Percentiles rank a stretch among this genome's conserved stretches.
phyloP scores from a whole-genome alignment of 192 early-diverging fungal species.

The Umbelopsis vinacea region DNA sequence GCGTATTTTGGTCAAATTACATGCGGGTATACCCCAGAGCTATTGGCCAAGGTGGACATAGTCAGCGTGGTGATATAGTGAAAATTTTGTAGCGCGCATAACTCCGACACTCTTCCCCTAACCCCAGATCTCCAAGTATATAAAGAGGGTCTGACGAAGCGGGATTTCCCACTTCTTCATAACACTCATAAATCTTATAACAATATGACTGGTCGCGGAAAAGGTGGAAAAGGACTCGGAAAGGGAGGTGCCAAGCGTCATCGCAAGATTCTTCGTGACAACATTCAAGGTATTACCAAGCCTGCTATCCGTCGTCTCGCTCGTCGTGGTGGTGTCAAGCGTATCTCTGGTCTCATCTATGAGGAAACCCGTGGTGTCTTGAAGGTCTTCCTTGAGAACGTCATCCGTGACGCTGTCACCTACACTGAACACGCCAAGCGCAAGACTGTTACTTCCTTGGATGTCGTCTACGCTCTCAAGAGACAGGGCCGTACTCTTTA shows the following conservation, averaged over 20 bases:
- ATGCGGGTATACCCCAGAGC: neutral
- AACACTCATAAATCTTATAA: conserved; percentile 6
- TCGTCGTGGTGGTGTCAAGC: conserved; percentile 99
- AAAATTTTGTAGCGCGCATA: conserved; percentile 4
- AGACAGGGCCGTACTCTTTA: conserved; percentile 95
- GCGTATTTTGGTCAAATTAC: too few species aligned
- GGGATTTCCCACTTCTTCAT: conserved; percentile 18
- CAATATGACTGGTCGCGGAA: conserved; percentile 93
- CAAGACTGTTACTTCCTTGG: conserved; percentile 98
- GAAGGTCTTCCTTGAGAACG: conserved; percentile 98
- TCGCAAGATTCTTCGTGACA: conserved; percentile 98
- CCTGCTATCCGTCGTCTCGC: conserved; percentile 99
- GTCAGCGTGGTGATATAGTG: neutral
- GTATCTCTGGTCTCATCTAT: conserved; percentile 99
- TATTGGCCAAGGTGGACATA: neutral
- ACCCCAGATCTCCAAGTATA: conserved; percentile 10
- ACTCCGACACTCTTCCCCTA: neutral
- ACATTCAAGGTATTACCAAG: conserved; percentile 82
- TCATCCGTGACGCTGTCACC: conserved; percentile 98
- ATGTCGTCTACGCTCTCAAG: conserved; percentile 98
- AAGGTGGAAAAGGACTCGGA: conserved; percentile 99
- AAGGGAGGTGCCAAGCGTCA: conserved; percentile 99
- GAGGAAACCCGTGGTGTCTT: conserved; percentile 98
- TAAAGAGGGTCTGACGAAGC: neutral
- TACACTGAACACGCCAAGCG: conserved; percentile 99